Base-by-base conservation (phyloP, 371 early-diverging fungal genomes). In the Rhizopus microsporus region DNA sequence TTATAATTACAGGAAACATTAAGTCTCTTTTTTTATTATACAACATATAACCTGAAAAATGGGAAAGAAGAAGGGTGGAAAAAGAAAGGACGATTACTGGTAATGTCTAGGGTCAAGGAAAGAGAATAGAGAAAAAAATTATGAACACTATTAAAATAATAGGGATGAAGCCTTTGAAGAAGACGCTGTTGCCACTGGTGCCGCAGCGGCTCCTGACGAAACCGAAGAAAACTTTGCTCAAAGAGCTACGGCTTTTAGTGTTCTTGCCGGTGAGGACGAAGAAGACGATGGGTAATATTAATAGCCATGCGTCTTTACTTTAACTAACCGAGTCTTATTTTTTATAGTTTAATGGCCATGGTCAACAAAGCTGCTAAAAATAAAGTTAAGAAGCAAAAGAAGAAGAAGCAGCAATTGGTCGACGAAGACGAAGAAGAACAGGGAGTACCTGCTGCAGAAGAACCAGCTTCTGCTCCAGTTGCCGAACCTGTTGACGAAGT, bases 31-130 rank as follows among this genome's bases (percentile, higher is more conserved):
- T 29, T 51, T 31, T 31, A 31, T 12, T 47, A 30, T 45, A 47
- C 13, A 51, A 13, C 15, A 50, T 29, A 29, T 29, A 46, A 23
- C 30, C 4, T 51, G 44, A 15, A 63, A 54, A 56, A 79, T 79
- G 80, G 80, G 61, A 57, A 79, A 79, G 53, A 79, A 79, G 72
- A 79, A 79, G 60, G 65, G 63, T 51, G 73, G 71, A 61, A 79
- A 76, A 39, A 75, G 71, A 62, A 79, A 79, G 59, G 77, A 79
- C 71, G 80, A 79, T 31, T 74, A 79, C 60, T 79, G 80, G 80
- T 74, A 76, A 32, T 32, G 10, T 17, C 44, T 4, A 8, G 15
- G 4, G 29, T 5, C 23, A 8, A 32, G 17, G 44, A 15, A 47
- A 17, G 4, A 30, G 31, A 57, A 13, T 34, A 10, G 16, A 46